Conservation (phyloP, 208 protist species). For the Acanthamoeba culbertsoni region DNA sequence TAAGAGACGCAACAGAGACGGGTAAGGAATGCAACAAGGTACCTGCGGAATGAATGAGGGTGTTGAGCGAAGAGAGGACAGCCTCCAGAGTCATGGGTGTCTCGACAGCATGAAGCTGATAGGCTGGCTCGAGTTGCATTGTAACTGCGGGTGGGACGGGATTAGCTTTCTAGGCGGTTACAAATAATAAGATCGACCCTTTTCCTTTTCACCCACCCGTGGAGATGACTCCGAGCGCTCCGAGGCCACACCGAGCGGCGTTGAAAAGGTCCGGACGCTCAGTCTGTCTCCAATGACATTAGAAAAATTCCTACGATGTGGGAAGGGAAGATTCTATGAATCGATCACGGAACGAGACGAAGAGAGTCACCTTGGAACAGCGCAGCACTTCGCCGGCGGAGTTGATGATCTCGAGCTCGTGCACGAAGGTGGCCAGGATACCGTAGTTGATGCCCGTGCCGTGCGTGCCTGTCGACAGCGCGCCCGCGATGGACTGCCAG, state of each 20-base stretch:
- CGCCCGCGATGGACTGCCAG: conserved; percentile 10
- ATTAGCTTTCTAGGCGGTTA: background rate
- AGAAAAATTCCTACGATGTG: background rate
- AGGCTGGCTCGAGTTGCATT: conserved; percentile 45
- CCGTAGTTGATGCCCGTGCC: conserved; percentile 43
- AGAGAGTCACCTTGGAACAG: background rate
- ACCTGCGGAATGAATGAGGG: background rate
- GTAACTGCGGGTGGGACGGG: background rate
- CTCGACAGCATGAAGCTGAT: conserved; percentile 20
- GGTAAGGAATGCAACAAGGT: background rate
- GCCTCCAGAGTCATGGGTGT: conserved; percentile 33
- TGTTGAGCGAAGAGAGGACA: background rate
- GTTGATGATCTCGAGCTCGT: conserved; percentile 31
- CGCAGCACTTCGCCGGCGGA: background rate
- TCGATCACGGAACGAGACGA: background rate
- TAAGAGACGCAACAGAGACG: background rate
- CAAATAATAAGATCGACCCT: no score
- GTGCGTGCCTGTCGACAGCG: conserved; percentile 43
- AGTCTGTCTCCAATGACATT: background rate
- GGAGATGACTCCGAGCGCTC: conserved; percentile 37
- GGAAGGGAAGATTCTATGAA: background rate
- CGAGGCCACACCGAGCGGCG: conserved; percentile 35
- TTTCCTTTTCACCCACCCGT: no score
- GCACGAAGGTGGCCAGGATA: background rate
- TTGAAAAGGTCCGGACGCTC: conserved; percentile 37